Evolutionary conservation across 305 asterid species (phyloP), one percentile per base, ranked within the genome.

Genomic region (Fraxinus latifolia): DNA sequence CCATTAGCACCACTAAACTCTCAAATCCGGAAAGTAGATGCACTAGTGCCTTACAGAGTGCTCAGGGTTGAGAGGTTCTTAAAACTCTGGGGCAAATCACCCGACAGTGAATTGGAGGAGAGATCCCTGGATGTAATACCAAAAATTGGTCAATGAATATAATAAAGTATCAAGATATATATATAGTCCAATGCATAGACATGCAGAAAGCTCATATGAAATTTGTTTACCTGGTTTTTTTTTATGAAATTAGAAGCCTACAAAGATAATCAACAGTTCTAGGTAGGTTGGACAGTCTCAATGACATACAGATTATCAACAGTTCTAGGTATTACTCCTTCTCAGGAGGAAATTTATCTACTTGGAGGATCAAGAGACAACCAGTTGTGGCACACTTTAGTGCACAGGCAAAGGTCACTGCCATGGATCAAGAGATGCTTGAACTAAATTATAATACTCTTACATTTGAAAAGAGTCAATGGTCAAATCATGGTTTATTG

Each of bases 101-200:
- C 93, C n/a, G 90, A 81, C 77, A 90, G 65, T 87, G 89, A 83
- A 78, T 90, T 90, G 79, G 23, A 80, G 65, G 93, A 89, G 76
- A 90, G 82, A 86, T 90, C 93, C 91, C 92, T 90, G 83, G 42
- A 83, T 27, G 73, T 67, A 47, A 75, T 62, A 39, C 39, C 77
- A 76, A 27, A 60, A 47, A 74, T 71, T 74, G 78, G 67, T 79
- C 39, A 77, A 85, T 14, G 25, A 71, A 72, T 58, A 17, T 9
- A 60, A 70, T 9, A 37, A 14, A 25, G 42, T 23, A 39, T n/a
- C 50, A 17, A 29, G 34, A 7, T 6, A 82, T 53, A 67, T 9
- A 37, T 21, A 44, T 62, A 33, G 33, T 33, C 32, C 7, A 78
- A 75, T 39, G 27, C 32, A 37, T 5, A 2, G 47, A 15, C 23